Conservation (phyloP, 1,284 basidiomycete genomes). For the Ganoderma resinaceum region DNA sequence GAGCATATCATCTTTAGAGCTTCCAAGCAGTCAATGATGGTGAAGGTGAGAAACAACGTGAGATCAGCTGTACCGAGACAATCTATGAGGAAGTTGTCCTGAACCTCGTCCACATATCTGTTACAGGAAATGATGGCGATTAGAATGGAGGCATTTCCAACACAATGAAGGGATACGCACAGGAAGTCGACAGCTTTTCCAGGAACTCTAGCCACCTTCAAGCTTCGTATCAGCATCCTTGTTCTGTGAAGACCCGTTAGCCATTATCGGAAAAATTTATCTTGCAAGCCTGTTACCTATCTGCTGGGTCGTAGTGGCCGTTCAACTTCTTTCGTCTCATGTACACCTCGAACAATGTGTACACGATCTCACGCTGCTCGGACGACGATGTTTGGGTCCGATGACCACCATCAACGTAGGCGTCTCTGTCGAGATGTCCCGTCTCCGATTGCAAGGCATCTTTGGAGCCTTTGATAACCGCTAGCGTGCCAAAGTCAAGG, state of each 20-base stretch:
- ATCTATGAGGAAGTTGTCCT: slow-evolving; percentile 77
- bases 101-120: slow-evolving; percentile 78
- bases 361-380: slow-evolving; percentile 30
- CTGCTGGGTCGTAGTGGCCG: slow-evolving; percentile 64
- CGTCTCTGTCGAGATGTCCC: slow-evolving; percentile 49
- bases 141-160: too few species aligned
- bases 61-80: slow-evolving; percentile 33
- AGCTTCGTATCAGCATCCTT: slow-evolving; percentile 52
- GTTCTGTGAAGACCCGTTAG: slow-evolving; percentile 45
- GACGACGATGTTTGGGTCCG: too few species aligned
- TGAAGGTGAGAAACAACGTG: not conserved
- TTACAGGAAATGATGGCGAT: not conserved
- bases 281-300: slow-evolving; percentile 51
- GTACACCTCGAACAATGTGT: slow-evolving; percentile 47
- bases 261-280: slow-evolving; percentile 27
- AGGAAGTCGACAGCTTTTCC: slow-evolving; percentile 61
- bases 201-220: slow-evolving; percentile 44
- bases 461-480: slow-evolving; percentile 75
- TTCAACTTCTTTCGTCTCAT: slow-evolving; percentile 51
- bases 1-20: slow-evolving; percentile 39
- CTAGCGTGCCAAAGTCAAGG: slow-evolving; percentile 39
- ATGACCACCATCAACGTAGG: slow-evolving; percentile 55
- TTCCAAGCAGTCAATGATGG: too few species aligned
- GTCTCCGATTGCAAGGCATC: slow-evolving; percentile 43
- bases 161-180: slow-evolving; percentile 43